A percentile compares a stretch with the other conserved stretches of the same genome.
Conservation (phyloP, 176 grass and related monocot genomes). For the Elymus sibiricus region DNA sequence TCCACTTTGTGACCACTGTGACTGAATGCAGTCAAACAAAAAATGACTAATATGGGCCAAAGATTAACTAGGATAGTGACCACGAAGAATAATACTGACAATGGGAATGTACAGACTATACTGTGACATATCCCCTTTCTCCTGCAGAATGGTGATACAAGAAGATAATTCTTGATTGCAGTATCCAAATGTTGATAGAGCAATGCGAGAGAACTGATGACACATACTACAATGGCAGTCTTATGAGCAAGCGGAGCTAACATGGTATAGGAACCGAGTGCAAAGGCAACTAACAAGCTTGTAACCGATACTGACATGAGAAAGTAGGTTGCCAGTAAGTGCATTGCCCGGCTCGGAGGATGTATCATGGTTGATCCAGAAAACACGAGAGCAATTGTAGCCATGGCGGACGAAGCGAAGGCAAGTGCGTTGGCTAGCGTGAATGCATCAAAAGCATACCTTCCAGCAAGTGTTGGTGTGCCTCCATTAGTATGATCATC, state of each 20-base stretch:
- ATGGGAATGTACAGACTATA: too few species aligned
- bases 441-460: not conserved
- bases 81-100: too few species aligned
- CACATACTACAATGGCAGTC: not conserved
- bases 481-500: not conserved
- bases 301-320: not conserved
- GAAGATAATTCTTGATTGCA: not conserved
- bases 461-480: not conserved
- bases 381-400: not conserved
- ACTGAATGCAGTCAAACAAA: not conserved
- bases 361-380: not conserved
- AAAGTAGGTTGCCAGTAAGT: fast-evolving
- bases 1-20: not conserved
- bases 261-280: not conserved
- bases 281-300: not conserved
- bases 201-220: not conserved
- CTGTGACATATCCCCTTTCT: not conserved
- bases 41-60: too few species aligned
- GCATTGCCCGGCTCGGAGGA: fast-evolving
- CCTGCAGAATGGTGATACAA: not conserved
- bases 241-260: not conserved
- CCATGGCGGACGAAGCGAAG: fast-evolving
- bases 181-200: not conserved
- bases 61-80: too few species aligned
- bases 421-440: not conserved